Evolutionary conservation across 2,329 filamentous ascomycete species (phyloP).

Genomic region (Aspergillus viridinutans): DNA sequence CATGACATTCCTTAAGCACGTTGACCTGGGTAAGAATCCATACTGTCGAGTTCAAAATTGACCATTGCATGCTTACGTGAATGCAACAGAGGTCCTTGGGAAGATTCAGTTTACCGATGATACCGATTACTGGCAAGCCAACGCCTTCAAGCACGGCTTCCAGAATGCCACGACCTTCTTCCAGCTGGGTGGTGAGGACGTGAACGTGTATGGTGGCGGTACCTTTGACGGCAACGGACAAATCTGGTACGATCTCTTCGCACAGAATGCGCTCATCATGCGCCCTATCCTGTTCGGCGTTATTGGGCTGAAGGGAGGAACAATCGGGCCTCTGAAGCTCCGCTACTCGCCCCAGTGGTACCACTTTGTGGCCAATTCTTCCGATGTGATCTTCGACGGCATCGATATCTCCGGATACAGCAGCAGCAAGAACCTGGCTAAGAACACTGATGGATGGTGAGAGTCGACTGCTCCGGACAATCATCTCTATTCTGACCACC

Average conservation of each 20-base stretch:
- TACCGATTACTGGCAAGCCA: constrained; percentile 63
- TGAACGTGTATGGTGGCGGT: constrained; percentile 65
- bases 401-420: constrained; percentile 57
- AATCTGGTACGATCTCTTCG: constrained; percentile 61
- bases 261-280: constrained; percentile 53
- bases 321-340: constrained; percentile 57
- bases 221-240: constrained; percentile 62
- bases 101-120: constrained; percentile 62
- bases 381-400: constrained; percentile 59
- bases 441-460: constrained; percentile 61
- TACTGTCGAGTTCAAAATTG: not conserved
- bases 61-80: not conserved
- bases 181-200: constrained; percentile 60
- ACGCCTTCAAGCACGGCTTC: constrained; percentile 61
- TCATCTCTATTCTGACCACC: not conserved
- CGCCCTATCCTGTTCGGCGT: constrained; percentile 57
- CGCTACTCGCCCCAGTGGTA: constrained; percentile 61
- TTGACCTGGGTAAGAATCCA: constrained; percentile 54
- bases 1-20: constrained; percentile 58
- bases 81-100: constrained; percentile 51
- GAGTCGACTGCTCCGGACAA: not conserved
- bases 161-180: constrained; percentile 67
- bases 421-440: constrained; percentile 51
- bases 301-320: constrained; percentile 55
- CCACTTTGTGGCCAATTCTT: constrained; percentile 63